Evolutionary conservation across 2,329 filamentous ascomycete species (phyloP).

Genomic region (Nigrospora osmanthi): DNA sequence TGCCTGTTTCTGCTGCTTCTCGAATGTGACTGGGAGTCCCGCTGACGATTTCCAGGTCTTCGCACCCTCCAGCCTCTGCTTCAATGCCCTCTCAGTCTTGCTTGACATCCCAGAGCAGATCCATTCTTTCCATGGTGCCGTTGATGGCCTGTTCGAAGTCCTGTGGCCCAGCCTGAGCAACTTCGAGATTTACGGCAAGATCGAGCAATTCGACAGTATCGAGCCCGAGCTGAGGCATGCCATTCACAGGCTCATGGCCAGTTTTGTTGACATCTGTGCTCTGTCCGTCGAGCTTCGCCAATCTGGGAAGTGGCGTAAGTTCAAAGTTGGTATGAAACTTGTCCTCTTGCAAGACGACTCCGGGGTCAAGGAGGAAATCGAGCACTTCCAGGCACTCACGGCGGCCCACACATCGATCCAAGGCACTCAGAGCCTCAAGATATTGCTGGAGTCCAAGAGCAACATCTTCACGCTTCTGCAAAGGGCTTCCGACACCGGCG

Average conservation of each 20-base stretch:
- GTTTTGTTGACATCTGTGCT: slow-evolving; percentile 6
- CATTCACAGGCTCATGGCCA: slow-evolving; percentile 5
- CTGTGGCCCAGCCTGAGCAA: slow-evolving; percentile 2
- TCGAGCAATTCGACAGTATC: slow-evolving; percentile 5
- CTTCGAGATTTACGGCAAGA: slow-evolving; percentile 6
- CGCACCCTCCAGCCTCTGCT: slow-evolving; percentile 3
- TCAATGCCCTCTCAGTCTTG: slow-evolving; percentile 4
- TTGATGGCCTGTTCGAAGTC: slow-evolving; percentile 3
- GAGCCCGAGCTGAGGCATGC: slow-evolving; percentile 4
- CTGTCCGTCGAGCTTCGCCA: slow-evolving; percentile 3
- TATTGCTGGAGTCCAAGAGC: too few species aligned
- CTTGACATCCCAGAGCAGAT: slow-evolving; percentile 5
- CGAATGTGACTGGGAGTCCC: too few species aligned
- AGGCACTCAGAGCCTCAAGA: too few species aligned
- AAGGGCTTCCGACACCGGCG: too few species aligned
- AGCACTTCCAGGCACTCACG: too few species aligned
- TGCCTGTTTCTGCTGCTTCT: too few species aligned
- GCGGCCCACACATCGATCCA: too few species aligned
- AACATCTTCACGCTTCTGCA: too few species aligned
- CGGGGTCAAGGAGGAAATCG: too few species aligned
- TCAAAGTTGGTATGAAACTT: too few species aligned
- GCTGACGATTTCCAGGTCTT: background rate
- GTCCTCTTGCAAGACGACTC: too few species aligned
- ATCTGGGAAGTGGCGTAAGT: too few species aligned
- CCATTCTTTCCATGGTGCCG: slow-evolving; percentile 2